These are phyloP conservation scores for Naganishia onofrii DNA, from an alignment of 768 basidiomycete genomes.

Conservation along the genomic window DNA sequence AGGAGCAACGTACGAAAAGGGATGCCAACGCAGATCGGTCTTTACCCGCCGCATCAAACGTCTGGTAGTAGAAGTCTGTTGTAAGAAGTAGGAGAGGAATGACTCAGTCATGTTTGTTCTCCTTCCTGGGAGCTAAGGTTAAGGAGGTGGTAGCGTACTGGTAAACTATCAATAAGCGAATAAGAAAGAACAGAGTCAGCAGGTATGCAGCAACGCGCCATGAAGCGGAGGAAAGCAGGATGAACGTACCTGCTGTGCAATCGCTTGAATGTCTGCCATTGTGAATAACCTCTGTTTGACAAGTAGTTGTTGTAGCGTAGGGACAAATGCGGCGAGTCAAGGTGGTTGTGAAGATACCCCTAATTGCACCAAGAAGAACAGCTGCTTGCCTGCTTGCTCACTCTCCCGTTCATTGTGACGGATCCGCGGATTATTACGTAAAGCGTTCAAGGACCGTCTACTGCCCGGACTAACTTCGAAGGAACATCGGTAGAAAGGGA, in stretches of 20 bases:
- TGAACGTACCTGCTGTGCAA: conserved; percentile 63
- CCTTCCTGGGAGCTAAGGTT: too few species aligned
- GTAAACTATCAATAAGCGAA: conserved; percentile 40
- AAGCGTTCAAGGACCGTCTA: too few species aligned
- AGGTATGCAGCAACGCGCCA: too few species aligned
- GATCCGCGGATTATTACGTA: too few species aligned
- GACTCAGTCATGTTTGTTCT: background rate
- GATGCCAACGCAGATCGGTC: conserved; percentile 60
- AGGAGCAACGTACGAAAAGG: conserved; percentile 70
- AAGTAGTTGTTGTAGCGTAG: too few species aligned
- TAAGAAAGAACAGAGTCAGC: too few species aligned
- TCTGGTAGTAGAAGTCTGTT: conserved; percentile 74
- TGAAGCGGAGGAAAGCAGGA: too few species aligned
- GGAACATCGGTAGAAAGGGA: too few species aligned
- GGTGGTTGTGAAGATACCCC: background rate
- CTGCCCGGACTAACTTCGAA: too few species aligned
- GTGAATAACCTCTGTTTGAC: conserved; percentile 33
- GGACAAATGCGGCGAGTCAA: background rate
- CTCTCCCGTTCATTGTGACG: too few species aligned
- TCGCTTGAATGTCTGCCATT: conserved; percentile 70
- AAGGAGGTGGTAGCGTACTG: conserved; percentile 33
- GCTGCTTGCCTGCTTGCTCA: too few species aligned
- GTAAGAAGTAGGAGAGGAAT: conserved; percentile 29
- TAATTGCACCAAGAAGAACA: background rate
- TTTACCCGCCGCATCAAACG: conserved; percentile 60